A percentile compares a stretch with the other conserved stretches of the same genome.
Evolutionary conservation across 306 rosid species (phyloP).

Genomic region (Hippophae gyantsensis): DNA sequence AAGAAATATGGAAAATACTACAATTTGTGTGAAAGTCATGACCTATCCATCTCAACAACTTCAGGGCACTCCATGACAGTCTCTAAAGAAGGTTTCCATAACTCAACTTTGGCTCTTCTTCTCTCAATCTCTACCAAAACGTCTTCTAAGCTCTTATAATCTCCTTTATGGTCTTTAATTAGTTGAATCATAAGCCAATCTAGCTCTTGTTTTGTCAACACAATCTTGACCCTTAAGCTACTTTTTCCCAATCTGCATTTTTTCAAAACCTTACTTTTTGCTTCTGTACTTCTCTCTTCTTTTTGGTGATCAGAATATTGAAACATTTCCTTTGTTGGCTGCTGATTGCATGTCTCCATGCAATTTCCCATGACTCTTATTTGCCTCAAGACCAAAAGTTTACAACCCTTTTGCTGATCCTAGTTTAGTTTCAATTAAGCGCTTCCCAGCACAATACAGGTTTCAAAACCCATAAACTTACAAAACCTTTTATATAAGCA

Average conservation of each 20-base stretch:
- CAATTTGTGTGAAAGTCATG: neutral
- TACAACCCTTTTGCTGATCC: too few relatives aligned
- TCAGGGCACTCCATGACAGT: slow-evolving; percentile 71
- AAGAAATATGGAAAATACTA: slow-evolving; percentile 1
- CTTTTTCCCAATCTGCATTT: slow-evolving; percentile 12
- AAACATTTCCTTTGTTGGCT: neutral
- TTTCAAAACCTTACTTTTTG: slow-evolving; percentile 13
- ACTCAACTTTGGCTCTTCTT: slow-evolving; percentile 26
- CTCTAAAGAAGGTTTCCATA: slow-evolving; percentile 86
- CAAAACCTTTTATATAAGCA: neutral
- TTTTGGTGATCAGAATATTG: neutral
- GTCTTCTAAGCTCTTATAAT: slow-evolving; percentile 42
- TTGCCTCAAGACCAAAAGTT: too few relatives aligned
- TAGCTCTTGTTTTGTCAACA: slow-evolving; percentile 65
- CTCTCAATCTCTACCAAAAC: slow-evolving; percentile 46
- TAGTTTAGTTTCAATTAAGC: too few relatives aligned
- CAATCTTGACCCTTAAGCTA: slow-evolving; percentile 49
- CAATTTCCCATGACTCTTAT: slow-evolving; percentile 56
- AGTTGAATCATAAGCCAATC: slow-evolving; percentile 53
- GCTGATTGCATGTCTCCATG: slow-evolving; percentile 37
- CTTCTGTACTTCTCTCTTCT: slow-evolving; percentile 15
- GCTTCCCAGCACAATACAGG: neutral
- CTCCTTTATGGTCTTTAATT: slow-evolving; percentile 23
- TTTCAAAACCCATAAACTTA: neutral
- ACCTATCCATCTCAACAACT: slow-evolving; percentile 33